Evolutionary conservation across 495 filamentous ascomycete species (phyloP), one percentile per base, ranked within the genome.

Genomic region (Daldinia loculata): DNA sequence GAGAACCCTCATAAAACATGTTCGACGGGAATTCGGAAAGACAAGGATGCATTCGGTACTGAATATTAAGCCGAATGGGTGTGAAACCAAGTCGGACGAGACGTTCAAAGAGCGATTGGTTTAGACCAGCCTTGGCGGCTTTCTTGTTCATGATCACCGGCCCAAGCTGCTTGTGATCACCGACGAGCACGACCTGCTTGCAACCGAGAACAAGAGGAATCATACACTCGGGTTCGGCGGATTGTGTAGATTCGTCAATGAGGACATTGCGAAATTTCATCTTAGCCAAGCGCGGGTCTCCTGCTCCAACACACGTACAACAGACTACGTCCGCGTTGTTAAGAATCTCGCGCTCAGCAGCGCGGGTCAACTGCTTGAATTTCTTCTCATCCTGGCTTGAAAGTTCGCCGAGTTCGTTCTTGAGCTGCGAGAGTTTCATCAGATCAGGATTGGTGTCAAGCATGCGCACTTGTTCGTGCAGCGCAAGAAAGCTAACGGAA

Each of bases 111-210:
- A 99, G 87, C 9, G 94, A 97, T 80, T 98, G 96, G 79, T 98
- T 98, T 26, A 99, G 83, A 68, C 95, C 95, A 60, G 95, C 95
- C 80, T 98, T 98, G 69, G 95, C 95, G 3, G 95, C 95, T 80
- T 98, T 98, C 87, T 99, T 99, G 86, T 98, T 98, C 96, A 99
- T 99, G 79, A 99, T 98, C 74, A 99, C 95, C 8, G 95, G 95
- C 0, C 95, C 95, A 64, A 99, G 89, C 80, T 99, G 95, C 79
- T 98, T 96, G 80, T 99, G 96, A 81, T 99, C 95, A 65, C 95
- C 95, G 55, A 99, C 95, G 19, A 99, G 88, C 3, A 99, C 95
- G 32, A 97, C 93, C 77, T 99, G 95, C 84, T 98, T 99, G 84
- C 95, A 98, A 32, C 95, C 96, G 6, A 99, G 85, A 48, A 99